Evolutionary conservation across 2,329 filamentous ascomycete species (phyloP), one percentile per base, ranked within the genome.

Genomic region (Fusarium xyrophilum): DNA sequence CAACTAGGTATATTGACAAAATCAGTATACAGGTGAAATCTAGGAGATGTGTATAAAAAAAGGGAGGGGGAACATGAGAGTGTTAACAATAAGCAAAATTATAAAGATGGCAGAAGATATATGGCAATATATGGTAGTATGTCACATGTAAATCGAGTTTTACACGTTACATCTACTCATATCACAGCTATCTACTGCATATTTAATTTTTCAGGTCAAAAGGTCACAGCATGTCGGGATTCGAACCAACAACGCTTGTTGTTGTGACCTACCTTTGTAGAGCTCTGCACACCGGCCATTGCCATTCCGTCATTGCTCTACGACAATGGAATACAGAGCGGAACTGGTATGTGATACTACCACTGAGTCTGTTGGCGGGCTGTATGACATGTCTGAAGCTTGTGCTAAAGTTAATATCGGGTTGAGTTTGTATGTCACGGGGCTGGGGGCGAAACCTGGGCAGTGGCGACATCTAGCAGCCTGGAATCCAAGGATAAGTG

Each of bases 251-350:
- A 32, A 35, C 51, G 25, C 44, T 44, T 30, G 23, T 14, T 43
- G 21, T 43, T 27, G 21, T 46, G n/a, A 57, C 60, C 19, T 63
- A 63, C 60, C 51, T 63, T 63, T 1, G 51, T 21, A 63, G 51
- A 47, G 60, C 60, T 63, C 60, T 46, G 59, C 59, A 39, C 39
- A 44, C 44, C 32, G 52, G 44, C 59, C 15, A 21, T 57, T 63
- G 59, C 60, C 60, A 42, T 46, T 57, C 60, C 60, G 44, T 63
- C 60, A 63, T 35, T 35, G 33, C 60, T 19, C 59, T 44, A 42
- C 51, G 4, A 17, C 17, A 28, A 6, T 3, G 7, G 7, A 27
- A 50, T 23, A 14, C 33, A 6, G 7, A 2, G 5, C 2, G 23
- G 5, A 39, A n/a, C n/a, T 28, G 4, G 3, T 32, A 50, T 36